phyloP scores from a whole-genome alignment of 352 stramenopile genomes.

The Globisporangium viniferum region DNA sequence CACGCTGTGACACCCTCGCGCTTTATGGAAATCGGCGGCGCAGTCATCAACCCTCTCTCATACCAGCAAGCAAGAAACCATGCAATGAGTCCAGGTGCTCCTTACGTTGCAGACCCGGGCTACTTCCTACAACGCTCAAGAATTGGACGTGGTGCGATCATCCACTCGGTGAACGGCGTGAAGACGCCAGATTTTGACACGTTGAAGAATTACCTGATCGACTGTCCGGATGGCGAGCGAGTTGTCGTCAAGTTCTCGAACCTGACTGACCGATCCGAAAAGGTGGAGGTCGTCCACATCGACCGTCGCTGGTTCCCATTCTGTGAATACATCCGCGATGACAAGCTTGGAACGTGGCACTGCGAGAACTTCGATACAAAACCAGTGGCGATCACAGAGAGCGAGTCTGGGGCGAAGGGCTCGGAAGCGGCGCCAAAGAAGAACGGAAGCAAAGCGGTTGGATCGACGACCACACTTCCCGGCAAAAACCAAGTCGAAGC shows the following conservation, averaged over 20 bases:
- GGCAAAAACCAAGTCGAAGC: constrained; percentile 81
- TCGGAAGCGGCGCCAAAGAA: constrained; percentile 13
- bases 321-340: constrained; percentile 75
- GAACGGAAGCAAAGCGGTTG: constrained; percentile 38
- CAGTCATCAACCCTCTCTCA: constrained; percentile 87
- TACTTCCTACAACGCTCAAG: constrained; percentile 89
- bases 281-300: constrained; percentile 84
- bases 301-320: constrained; percentile 92
- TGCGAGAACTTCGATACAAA: constrained; percentile 55
- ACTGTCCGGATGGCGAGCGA: constrained; percentile 74
- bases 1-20: constrained; percentile 80
- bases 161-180: constrained; percentile 84
- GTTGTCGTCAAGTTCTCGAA: constrained; percentile 86
- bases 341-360: constrained; percentile 76
- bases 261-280: constrained; percentile 71
- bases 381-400: constrained; percentile 5
- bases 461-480: constrained; percentile 75
- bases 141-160: constrained; percentile 79
- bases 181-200: constrained; percentile 84
- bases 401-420: constrained; percentile 13
- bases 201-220: constrained; percentile 73
- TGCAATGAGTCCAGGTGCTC: constrained; percentile 54
- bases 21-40: constrained; percentile 86
- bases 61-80: constrained; percentile 90
- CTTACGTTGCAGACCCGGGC: constrained; percentile 84